A percentile compares a stretch with the other conserved stretches of the same genome.
These are phyloP conservation scores for Poa pratensis DNA, from an alignment of 176 grass and related monocot genomes.

Conservation along the genomic window DNA sequence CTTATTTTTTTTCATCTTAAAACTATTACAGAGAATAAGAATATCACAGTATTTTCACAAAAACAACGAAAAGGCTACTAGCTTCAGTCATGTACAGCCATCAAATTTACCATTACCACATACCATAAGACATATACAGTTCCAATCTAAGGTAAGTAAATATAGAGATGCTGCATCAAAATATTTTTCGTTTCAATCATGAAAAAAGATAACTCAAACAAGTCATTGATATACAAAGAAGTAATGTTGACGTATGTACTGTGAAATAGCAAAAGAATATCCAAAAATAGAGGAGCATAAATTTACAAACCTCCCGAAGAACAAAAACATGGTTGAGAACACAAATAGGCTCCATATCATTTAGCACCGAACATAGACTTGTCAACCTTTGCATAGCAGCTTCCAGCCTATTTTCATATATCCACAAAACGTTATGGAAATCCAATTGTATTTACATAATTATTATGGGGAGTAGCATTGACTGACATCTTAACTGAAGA, in stretches of 20 bases:
- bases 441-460: constrained; percentile 25
- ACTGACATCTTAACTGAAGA: constrained; percentile 97
- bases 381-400: constrained; percentile 97
- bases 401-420: constrained; percentile 85
- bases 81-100: constrained; percentile 26
- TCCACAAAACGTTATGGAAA: constrained; percentile 38
- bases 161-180: constrained; percentile 8
- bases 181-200: constrained; percentile 3
- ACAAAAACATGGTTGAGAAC: constrained; percentile 99
- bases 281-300: constrained; percentile 27
- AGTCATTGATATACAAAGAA: neutral
- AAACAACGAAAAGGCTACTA: neutral
- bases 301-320: constrained; percentile 77
- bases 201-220: constrained; percentile 25
- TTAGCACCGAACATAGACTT: constrained; percentile 97
- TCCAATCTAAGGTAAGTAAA: constrained; percentile 14
- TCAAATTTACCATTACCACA: constrained; percentile 12
- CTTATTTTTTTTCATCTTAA: constrained; percentile 23
- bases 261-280: neutral
- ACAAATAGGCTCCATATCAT: constrained; percentile 99
- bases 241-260: neutral
- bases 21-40: constrained; percentile 32
- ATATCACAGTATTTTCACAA: constrained; percentile 8
- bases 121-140: constrained; percentile 25
- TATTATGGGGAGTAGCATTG: constrained; percentile 11